phyloP scores from a whole-genome alignment of 805 yeast species.

The Yamadazyma nakazawae region DNA sequence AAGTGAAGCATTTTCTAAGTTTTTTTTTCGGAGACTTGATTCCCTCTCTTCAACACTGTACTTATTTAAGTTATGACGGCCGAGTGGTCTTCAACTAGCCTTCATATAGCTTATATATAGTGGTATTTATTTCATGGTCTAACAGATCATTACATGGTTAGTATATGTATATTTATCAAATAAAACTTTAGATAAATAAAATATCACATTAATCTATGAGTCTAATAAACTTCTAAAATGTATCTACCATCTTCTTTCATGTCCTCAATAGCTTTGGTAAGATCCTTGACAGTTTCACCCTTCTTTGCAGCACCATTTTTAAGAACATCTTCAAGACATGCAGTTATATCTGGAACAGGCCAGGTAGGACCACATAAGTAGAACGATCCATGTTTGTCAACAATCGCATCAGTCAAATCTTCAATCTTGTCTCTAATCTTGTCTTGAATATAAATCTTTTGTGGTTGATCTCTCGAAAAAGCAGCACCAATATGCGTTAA shows the following conservation, averaged over 20 bases:
- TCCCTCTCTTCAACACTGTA: constrained; percentile 3
- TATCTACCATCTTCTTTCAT: constrained; percentile 91
- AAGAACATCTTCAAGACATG: constrained; percentile 81
- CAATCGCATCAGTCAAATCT: constrained; percentile 76
- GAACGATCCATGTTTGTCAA: constrained; percentile 78
- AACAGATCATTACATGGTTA: not conserved
- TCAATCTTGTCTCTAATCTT: constrained; percentile 74
- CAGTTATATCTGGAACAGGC: constrained; percentile 97
- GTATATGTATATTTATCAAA: constrained; percentile 3
- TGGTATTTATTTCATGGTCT: not conserved
- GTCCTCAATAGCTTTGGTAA: constrained; percentile 80
- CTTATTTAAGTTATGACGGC: not conserved
- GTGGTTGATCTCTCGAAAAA: constrained; percentile 94
- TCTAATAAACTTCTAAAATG: constrained; percentile 85
- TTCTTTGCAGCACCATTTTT: constrained; percentile 62
- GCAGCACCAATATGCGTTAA: constrained; percentile 97
- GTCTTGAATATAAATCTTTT: constrained; percentile 94
- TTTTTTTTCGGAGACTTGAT: not conserved
- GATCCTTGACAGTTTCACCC: constrained; percentile 63
- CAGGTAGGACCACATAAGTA: constrained; percentile 98
- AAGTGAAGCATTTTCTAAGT: not conserved
- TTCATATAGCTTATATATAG: not conserved
- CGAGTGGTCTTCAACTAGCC: not conserved
- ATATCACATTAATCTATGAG: not conserved
- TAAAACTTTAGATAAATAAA: too few species aligned